A percentile compares a stretch with the other conserved stretches of the same genome.
phyloP scores from a whole-genome alignment of 2,329 filamentous ascomycete species.

The Calonectria pteridis region DNA sequence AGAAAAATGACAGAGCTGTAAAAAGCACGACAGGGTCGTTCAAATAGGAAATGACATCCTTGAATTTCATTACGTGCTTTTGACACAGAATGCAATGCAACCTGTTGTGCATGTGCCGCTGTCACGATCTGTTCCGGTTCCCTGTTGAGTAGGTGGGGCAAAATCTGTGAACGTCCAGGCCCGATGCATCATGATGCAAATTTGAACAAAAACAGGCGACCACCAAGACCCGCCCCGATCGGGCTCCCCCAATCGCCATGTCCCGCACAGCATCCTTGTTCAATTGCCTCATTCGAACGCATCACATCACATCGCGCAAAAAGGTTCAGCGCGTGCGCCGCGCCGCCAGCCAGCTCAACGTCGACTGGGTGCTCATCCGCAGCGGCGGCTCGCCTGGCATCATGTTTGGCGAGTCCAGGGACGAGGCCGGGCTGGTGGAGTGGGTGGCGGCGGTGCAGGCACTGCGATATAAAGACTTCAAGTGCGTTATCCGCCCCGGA shows the following conservation, averaged over 20 bases:
- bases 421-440: constrained; percentile 65
- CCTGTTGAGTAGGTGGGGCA: background rate
- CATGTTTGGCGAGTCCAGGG: constrained; percentile 78
- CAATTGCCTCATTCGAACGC: constrained; percentile 75
- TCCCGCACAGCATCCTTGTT: constrained; percentile 35
- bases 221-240: constrained; percentile 9
- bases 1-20: background rate
- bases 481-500: constrained; percentile 68
- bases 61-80: no score
- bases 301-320: constrained; percentile 85
- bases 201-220: constrained; percentile 11
- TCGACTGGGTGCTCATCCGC: constrained; percentile 72
- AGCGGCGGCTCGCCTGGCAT: constrained; percentile 79
- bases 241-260: constrained; percentile 29
- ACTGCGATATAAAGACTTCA: constrained; percentile 80
- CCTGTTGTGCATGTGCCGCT: background rate
- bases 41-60: background rate
- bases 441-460: constrained; percentile 76
- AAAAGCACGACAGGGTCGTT: background rate
- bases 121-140: background rate
- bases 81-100: background rate
- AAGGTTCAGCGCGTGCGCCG: constrained; percentile 73
- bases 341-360: constrained; percentile 69
- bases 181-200: background rate
- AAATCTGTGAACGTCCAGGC: background rate